A percentile compares a stretch with the other conserved stretches of the same genome.
These are phyloP conservation scores for Closterium sp. DNA, from an alignment of 139 green algal genomes.

Conservation along the genomic window DNA sequence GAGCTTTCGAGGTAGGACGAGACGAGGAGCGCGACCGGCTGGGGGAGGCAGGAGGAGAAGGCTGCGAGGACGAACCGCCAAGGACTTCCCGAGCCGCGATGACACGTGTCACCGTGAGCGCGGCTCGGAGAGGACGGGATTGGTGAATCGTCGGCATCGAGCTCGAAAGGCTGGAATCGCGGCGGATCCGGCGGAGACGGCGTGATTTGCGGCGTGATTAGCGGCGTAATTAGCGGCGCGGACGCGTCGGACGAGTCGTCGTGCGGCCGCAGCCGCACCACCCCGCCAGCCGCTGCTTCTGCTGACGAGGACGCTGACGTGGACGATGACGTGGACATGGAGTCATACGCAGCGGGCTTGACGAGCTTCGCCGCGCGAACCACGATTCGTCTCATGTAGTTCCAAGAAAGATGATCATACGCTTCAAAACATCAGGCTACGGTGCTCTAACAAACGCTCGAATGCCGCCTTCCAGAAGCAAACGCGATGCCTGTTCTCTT, in stretches of 20 bases:
- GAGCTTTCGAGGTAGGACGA: too few relatives aligned
- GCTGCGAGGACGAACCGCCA: too few relatives aligned
- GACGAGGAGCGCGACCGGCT: too few relatives aligned
- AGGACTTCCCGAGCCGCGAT: background rate
- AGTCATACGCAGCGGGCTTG: background rate
- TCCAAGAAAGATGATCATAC: too few relatives aligned
- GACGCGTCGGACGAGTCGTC: background rate
- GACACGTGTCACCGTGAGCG: background rate
- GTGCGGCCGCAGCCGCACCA: background rate
- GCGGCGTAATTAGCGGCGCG: background rate
- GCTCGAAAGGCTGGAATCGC: background rate
- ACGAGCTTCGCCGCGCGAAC: background rate
- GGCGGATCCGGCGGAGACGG: background rate
- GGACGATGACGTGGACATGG: background rate
- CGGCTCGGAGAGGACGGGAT: background rate
- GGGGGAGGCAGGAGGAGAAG: too few relatives aligned
- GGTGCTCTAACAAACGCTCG: too few relatives aligned
- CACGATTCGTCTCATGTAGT: background rate
- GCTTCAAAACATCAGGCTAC: too few relatives aligned
- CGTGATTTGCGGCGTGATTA: background rate
- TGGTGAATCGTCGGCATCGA: background rate
- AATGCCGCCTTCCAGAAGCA: too few relatives aligned
- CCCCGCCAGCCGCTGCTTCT: background rate
- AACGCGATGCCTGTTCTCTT: too few relatives aligned
- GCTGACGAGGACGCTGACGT: background rate